Percentiles rank a stretch among this genome's conserved stretches.
Evolutionary conservation across 2,329 filamentous ascomycete genomes (phyloP).

Genomic region (Botrytis sinoallii): DNA sequence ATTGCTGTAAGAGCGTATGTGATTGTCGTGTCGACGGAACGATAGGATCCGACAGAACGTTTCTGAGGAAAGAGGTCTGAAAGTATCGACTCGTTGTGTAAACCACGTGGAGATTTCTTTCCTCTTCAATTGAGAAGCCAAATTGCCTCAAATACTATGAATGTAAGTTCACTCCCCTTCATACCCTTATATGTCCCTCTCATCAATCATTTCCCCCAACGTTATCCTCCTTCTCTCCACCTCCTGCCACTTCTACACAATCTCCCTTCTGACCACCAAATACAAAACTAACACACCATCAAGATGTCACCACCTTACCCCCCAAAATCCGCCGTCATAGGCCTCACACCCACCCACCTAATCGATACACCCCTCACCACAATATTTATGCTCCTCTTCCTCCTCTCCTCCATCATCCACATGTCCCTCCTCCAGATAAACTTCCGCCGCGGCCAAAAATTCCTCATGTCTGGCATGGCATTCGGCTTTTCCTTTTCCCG

Average conservation of each 20-base stretch:
- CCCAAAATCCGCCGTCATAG: constrained; percentile 48
- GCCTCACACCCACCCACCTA: constrained; percentile 53
- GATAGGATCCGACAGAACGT: not conserved
- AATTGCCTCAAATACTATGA: not conserved
- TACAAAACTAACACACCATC: not conserved
- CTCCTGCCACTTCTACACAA: not conserved
- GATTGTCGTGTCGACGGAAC: not conserved
- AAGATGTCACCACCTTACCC: constrained; percentile 28
- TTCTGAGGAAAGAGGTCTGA: not conserved
- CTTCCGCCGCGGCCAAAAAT: constrained; percentile 47
- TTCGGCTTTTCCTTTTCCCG: constrained; percentile 59
- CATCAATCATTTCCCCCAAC: not conserved
- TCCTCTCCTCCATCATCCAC: constrained; percentile 51
- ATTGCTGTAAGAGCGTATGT: not conserved
- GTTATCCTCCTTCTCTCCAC: not conserved
- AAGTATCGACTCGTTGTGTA: not conserved
- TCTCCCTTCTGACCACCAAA: not conserved
- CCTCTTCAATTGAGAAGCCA: not conserved
- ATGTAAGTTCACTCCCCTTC: not conserved
- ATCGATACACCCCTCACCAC: constrained; percentile 64
- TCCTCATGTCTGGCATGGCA: constrained; percentile 54
- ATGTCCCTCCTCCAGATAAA: constrained; percentile 50
- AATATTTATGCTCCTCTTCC: constrained; percentile 60
- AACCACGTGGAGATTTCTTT: not conserved
- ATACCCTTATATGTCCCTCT: not conserved